Evolutionary conservation across 495 filamentous ascomycete species (phyloP), one percentile per base, ranked within the genome.

Genomic region (Trichoderma virens): DNA sequence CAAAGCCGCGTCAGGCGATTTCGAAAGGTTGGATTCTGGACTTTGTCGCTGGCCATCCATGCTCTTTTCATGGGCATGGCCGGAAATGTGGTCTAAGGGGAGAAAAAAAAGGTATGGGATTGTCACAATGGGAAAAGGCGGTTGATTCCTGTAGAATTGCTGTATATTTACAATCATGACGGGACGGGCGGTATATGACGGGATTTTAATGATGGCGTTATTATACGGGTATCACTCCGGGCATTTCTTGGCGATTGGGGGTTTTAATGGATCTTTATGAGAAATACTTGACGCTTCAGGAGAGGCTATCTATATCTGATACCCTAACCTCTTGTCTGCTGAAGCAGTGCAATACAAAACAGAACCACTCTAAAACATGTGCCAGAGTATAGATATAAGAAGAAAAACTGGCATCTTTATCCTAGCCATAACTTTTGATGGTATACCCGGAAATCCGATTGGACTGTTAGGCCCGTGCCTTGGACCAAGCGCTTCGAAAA

Each of bases 21-120:
- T 70, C 95, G 92, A 78, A 95, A 97, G 71, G 95, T 98, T 20
- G 94, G 94, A 28, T 85, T 97, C 67, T 98, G 94, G 94, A 95
- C 91, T 11, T 78, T 98, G 41, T 91, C 92, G 71, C 75, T 98
- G 59, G 88, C 91, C 3, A 90, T 92, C 6, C 94, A 98, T 74
- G 94, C 92, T n/a, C 79, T 98, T 51, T 90, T 98, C 70, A 88
- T 97, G 76, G 94, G 94, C 1, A 88, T 98, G 83, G 94, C 92
- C 16, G 93, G 93, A 23, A 90, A 89, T 70, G 83, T 95, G 64
- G 74, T 82, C 62, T 82, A 69, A 67, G 14, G 11, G 4, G n/a
- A 25, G n/a, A 27, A 18, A 20, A 38, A n/a, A 20, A 51, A 51
- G 23, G 20, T 25, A 25, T 51, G n/a, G 23, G 23, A 59, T 23